Conservation (phyloP, 352 stramenopile genomes). For the Salisapilia sapeloensis region DNA sequence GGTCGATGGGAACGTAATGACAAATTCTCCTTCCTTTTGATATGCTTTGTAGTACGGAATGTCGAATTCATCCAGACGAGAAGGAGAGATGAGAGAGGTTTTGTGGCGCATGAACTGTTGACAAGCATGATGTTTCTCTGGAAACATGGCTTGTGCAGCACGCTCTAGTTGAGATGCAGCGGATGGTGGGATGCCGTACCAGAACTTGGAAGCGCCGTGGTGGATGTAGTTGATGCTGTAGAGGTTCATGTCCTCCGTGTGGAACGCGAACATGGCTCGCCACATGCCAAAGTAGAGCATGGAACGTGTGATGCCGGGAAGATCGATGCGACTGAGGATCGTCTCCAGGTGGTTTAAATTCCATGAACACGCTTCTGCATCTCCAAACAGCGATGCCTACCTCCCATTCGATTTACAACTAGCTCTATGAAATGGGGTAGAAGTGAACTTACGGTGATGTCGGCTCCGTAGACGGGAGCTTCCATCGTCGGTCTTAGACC, state of each 20-base stretch:
- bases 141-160: conserved; percentile 71
- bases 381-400: conserved; percentile 71
- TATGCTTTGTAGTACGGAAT: conserved; percentile 70
- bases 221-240: conserved; percentile 92
- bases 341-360: conserved; percentile 80
- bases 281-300: conserved; percentile 94
- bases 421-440: neutral
- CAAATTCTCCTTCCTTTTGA: conserved; percentile 81
- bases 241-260: conserved; percentile 90
- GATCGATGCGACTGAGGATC: conserved; percentile 64
- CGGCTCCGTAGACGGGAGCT: conserved; percentile 78
- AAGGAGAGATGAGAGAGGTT: conserved; percentile 80
- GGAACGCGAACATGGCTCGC: conserved; percentile 87
- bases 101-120: conserved; percentile 87
- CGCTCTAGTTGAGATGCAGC: conserved; percentile 60
- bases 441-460: conserved; percentile 55
- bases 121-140: conserved; percentile 72
- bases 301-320: conserved; percentile 74
- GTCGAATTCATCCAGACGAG: conserved; percentile 58
- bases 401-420: neutral
- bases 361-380: conserved; percentile 49
- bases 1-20: conserved; percentile 83
- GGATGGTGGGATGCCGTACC: conserved; percentile 77
- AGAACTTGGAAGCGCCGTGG: conserved; percentile 85
- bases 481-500: conserved; percentile 71